Base-by-base conservation (phyloP, 169 alveolate species). In the Eimeria praecox region DNA sequence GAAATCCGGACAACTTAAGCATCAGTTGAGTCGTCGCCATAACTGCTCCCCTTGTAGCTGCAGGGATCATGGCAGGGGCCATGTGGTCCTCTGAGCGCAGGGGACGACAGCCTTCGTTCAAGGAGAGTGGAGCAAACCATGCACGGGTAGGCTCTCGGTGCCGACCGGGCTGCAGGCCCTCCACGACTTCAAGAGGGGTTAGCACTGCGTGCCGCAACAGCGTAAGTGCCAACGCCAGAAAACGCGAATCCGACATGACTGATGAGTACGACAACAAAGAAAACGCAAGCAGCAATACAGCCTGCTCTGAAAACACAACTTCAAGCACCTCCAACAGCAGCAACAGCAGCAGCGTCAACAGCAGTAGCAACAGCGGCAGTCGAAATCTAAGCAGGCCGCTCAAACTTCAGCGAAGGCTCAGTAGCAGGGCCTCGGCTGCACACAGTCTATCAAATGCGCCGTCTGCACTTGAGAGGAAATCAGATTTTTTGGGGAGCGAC, bases 51-150 rank as follows among this genome's bases (percentile, higher is more conserved):
- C 6, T 75, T 22, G 38, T 22, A 27, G 56, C 30, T 42, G 62
- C 86, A 75, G 59, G 5, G 42, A 40, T 64, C 54, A 86, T 86
- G 92, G 92, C 59, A 27, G 92, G 92, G 24, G 80, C 80, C 12
- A 59, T 40, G 80, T 86, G 77, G 92, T 54, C 80, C 33, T 56
- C 92, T 54, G 92, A 54, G 75, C 82, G 92, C 40, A 62, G 92
- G 59, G 62, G 80, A 10, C 38, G 82, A 42, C 80, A 62, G 44
- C 12, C 40, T 33, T n/a, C 20, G 35, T 59, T 56, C 92, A 86
- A 86, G 80, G 56, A 38, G 30, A 35, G 69, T 4, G 56, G 59
- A 49, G 59, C 52, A 52, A 56, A 27, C 52, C 40, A 44, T 49
- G 62, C 92, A 20, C 38, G 64, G 73, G 90, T 24, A 83, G 42